phyloP scores from a whole-genome alignment of 768 basidiomycete genomes.

The Mycena olivaceomarginata region DNA sequence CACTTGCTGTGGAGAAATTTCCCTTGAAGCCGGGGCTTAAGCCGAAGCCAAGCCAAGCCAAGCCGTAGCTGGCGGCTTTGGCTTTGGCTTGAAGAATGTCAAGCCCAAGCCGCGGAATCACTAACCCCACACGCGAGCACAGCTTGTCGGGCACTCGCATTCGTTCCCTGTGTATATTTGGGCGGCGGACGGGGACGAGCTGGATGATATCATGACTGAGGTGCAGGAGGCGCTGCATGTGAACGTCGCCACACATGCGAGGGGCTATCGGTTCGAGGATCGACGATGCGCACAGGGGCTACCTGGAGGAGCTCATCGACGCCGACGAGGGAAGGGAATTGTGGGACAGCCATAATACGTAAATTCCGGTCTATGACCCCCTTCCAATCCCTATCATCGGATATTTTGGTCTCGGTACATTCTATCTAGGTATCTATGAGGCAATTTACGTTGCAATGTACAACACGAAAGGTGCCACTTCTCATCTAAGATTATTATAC shows the following conservation, averaged over 20 bases:
- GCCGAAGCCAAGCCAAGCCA: no score
- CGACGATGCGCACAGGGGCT: background rate
- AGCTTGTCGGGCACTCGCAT: background rate
- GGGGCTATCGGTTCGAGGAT: constrained; percentile 20
- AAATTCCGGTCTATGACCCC: no score
- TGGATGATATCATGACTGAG: constrained; percentile 22
- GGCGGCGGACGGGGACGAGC: background rate
- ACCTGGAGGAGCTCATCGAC: background rate
- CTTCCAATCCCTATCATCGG: background rate
- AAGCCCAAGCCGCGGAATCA: no score
- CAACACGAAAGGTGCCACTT: background rate
- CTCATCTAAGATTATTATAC: background rate
- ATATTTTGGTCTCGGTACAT: background rate
- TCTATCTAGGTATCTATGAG: no score
- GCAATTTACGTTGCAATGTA: background rate
- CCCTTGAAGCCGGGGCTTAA: no score
- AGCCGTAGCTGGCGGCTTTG: no score
- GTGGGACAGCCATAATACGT: background rate
- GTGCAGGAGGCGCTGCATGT: constrained; percentile 25
- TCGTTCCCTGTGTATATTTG: background rate
- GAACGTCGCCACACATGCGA: background rate
- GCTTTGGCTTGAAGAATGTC: no score
- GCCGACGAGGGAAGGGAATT: background rate
- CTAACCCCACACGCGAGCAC: background rate
- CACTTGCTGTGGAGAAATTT: no score